Conservation (phyloP, 495 filamentous ascomycete genomes). For the Neurospora tetraspora region DNA sequence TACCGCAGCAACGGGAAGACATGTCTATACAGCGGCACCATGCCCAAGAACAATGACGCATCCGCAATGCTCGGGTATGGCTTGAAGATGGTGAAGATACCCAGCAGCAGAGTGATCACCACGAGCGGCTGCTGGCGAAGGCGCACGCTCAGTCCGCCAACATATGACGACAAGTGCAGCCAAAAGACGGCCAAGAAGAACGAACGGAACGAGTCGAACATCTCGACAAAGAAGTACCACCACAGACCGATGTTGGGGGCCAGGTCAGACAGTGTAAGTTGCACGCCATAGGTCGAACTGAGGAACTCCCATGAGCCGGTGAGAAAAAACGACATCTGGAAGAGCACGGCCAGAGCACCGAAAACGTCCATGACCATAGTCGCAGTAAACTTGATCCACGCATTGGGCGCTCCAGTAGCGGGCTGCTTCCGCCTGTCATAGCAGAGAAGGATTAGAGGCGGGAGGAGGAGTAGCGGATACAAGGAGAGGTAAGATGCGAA, state of each 20-base stretch:
- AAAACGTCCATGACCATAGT: conserved; percentile 39
- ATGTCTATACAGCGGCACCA: conserved; percentile 82
- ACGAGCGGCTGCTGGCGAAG: conserved; percentile 78
- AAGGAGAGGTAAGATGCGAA: conserved; percentile 86
- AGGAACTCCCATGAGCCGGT: conserved; percentile 82
- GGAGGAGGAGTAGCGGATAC: conserved; percentile 78
- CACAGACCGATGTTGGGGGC: conserved; percentile 93
- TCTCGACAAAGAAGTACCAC: conserved; percentile 99
- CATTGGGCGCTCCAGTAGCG: neutral
- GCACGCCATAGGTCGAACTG: conserved; percentile 80
- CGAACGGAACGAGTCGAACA: conserved; percentile 94
- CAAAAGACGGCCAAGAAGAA: conserved; percentile 98
- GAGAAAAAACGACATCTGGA: conserved; percentile 62
- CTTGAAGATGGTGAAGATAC: conserved; percentile 87
- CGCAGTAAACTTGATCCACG: conserved; percentile 34
- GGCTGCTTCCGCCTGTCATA: conserved; percentile 51
- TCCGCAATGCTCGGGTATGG: conserved; percentile 91
- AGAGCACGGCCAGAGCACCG: conserved; percentile 41
- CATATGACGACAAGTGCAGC: conserved; percentile 85
- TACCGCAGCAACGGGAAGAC: conserved; percentile 95
- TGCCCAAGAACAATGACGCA: conserved; percentile 68
- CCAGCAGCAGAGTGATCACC: conserved; percentile 68
- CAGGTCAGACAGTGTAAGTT: conserved; percentile 81
- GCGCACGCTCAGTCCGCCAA: conserved; percentile 71
- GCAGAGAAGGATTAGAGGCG: conserved; percentile 71